phyloP scores from a whole-genome alignment of 108 stramenopile species.

The Schizochytrium sp. region DNA sequence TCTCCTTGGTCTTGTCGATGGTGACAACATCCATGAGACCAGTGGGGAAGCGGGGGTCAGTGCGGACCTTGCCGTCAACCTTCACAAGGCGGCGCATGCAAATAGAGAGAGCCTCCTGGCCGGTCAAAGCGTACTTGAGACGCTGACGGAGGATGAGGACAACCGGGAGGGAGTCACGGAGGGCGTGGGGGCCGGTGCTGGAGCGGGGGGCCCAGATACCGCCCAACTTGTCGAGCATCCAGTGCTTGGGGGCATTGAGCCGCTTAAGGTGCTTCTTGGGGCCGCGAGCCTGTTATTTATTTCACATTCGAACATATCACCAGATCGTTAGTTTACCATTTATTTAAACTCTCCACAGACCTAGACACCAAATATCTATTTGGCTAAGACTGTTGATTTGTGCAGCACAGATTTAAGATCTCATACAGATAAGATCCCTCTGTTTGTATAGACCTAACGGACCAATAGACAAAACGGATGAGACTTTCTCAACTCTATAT shows the following conservation, averaged over 20 bases:
- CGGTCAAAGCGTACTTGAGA: conserved; percentile 99
- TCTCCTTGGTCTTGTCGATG: conserved; percentile 93
- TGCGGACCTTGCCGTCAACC: conserved; percentile 84
- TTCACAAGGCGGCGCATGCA: conserved; percentile 98
- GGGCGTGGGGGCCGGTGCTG: conserved; percentile 96
- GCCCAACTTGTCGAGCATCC: conserved; percentile 99
- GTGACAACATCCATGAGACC: conserved; percentile 99
- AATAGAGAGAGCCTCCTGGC: conserved; percentile 96
- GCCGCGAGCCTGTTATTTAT: conserved; percentile 83
- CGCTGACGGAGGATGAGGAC: conserved; percentile 96
- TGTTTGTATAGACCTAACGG: too few relatives aligned
- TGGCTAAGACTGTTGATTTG: too few relatives aligned
- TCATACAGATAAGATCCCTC: too few relatives aligned
- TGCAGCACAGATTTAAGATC: too few relatives aligned
- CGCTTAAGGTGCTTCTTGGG: conserved; percentile 99
- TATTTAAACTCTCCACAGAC: too few relatives aligned
- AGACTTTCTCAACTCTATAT: too few relatives aligned
- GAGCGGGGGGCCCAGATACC: conserved; percentile 96
- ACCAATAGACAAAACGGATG: too few relatives aligned
- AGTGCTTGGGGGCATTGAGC: conserved; percentile 97
- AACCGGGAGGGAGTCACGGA: conserved; percentile 96
- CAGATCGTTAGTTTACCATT: too few relatives aligned
- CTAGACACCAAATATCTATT: too few relatives aligned
- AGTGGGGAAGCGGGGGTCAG: conserved; percentile 97
- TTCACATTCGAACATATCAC: too few relatives aligned